Conservation (phyloP, 2,329 filamentous ascomycete species). For the Colletotrichum viniferum region DNA sequence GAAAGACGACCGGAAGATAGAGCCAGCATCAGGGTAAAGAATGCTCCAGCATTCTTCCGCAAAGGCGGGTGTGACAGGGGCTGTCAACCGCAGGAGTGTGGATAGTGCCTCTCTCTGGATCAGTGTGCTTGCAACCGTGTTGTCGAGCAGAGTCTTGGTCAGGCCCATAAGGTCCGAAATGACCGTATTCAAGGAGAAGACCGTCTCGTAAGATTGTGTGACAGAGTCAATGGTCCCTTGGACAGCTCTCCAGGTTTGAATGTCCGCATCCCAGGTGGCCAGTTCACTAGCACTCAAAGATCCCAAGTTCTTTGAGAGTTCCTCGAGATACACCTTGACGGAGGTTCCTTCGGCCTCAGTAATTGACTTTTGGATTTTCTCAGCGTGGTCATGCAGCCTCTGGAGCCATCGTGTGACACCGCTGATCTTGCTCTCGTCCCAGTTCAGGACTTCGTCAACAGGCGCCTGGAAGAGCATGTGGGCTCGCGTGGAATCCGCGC, state of each 20-base stretch:
- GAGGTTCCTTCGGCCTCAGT: not conserved
- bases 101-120: slow-evolving; percentile 56
- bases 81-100: slow-evolving; percentile 72
- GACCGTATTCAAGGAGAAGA: slow-evolving; percentile 81
- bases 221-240: slow-evolving; percentile 72
- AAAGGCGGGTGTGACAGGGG: slow-evolving; percentile 80
- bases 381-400: slow-evolving; percentile 66
- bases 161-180: slow-evolving; percentile 84
- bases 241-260: slow-evolving; percentile 65
- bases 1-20: slow-evolving; percentile 58
- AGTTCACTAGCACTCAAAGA: slow-evolving; percentile 30
- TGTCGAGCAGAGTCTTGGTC: slow-evolving; percentile 69
- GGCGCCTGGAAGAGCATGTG: slow-evolving; percentile 91
- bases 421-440: slow-evolving; percentile 83
- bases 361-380: slow-evolving; percentile 25
- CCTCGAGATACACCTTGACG: slow-evolving; percentile 40
- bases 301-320: slow-evolving; percentile 29
- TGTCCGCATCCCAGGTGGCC: slow-evolving; percentile 47
- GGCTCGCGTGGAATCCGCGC: slow-evolving; percentile 82
- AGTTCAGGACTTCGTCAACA: slow-evolving; percentile 82
- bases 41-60: slow-evolving; percentile 80
- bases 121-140: slow-evolving; percentile 41
- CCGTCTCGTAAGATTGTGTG: slow-evolving; percentile 69
- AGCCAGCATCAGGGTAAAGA: slow-evolving; percentile 45
- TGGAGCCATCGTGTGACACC: slow-evolving; percentile 83